Percentiles rank a stretch among this genome's conserved stretches.
Evolutionary conservation across 2,329 filamentous ascomycete species (phyloP).

Genomic region (Talaromyces sp.): DNA sequence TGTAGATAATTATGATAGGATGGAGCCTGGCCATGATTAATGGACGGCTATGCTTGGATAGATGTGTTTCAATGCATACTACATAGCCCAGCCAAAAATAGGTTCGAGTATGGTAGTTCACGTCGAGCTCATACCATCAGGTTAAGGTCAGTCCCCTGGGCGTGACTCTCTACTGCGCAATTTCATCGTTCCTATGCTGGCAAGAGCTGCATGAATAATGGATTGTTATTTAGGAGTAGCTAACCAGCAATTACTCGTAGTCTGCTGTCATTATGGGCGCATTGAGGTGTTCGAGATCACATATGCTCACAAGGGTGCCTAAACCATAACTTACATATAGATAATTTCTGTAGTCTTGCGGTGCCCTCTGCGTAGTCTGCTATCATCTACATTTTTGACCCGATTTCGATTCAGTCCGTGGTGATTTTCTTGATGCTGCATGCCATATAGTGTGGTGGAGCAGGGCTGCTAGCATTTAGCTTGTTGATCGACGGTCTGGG

Average conservation of each 20-base stretch:
- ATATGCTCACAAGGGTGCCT: background rate
- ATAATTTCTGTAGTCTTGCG: background rate
- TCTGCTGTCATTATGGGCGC: background rate
- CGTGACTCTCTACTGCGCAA: background rate
- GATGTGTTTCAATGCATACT: background rate
- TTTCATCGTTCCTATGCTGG: background rate
- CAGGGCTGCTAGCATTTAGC: background rate
- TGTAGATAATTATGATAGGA: background rate
- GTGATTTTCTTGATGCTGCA: background rate
- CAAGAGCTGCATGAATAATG: background rate
- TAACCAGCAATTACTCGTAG: background rate
- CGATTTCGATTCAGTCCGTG: background rate
- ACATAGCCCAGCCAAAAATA: background rate
- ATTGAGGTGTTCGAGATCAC: background rate
- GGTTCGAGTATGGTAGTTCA: too few relatives aligned
- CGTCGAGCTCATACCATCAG: background rate
- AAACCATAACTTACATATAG: background rate
- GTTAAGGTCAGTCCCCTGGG: background rate
- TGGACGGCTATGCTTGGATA: background rate
- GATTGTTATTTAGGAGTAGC: background rate
- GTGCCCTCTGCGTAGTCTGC: background rate
- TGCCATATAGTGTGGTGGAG: background rate
- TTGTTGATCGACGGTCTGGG: slow-evolving; percentile 8
- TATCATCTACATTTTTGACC: background rate
- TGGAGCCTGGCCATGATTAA: background rate